Percentiles rank a stretch among this genome's conserved stretches.
Conservation (phyloP, 441 rosid genomes). For the Erodium trifolium region DNA sequence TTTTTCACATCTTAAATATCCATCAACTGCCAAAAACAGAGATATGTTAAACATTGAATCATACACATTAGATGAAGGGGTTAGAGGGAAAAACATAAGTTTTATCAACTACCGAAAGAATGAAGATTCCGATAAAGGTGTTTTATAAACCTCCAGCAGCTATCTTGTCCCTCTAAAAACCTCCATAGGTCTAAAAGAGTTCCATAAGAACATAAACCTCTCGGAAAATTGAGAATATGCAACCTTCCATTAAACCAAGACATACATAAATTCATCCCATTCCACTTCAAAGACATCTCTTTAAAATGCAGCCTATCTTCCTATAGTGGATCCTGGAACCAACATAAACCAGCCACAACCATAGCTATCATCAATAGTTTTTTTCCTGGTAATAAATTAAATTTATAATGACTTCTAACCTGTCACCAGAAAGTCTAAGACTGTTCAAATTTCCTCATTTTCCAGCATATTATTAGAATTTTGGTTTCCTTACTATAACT, state of each 20-base stretch:
- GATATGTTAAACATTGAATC: constrained; percentile 12
- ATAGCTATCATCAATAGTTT: neutral
- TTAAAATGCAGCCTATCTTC: neutral
- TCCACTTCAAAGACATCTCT: neutral
- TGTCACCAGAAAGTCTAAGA: neutral
- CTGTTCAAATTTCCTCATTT: neutral
- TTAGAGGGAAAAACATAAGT: neutral
- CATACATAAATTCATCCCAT: neutral
- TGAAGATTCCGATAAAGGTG: neutral
- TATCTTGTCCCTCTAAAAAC: neutral
- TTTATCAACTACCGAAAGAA: neutral
- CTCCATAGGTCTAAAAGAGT: neutral
- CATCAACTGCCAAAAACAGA: constrained; percentile 58
- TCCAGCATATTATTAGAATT: neutral
- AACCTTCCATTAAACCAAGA: neutral
- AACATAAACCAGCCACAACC: neutral
- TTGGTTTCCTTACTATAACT: neutral
- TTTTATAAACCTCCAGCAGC: neutral
- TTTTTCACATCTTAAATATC: constrained; percentile 35
- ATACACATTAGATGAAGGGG: neutral
- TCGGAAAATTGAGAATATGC: neutral
- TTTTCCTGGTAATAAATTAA: neutral
- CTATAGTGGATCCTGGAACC: neutral
- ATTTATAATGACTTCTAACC: neutral
- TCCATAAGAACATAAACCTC: neutral